Base-by-base conservation (phyloP, 306 rosid genomes). In the Cucurbita maxima region DNA sequence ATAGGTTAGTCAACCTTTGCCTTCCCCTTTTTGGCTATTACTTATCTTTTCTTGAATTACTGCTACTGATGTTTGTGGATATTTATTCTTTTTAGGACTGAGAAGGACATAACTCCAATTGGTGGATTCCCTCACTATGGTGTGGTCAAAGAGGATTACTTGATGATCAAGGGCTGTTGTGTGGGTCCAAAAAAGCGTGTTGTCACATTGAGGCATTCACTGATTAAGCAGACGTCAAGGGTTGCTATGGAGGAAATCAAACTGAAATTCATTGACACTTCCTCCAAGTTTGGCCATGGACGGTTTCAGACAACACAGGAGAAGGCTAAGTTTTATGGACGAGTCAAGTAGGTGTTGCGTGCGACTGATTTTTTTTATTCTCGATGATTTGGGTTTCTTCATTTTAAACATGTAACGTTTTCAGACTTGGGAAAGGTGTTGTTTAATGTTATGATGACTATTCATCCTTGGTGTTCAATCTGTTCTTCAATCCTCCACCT, bases 71-170 rank as follows among this genome's bases (percentile, higher is more conserved):
- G 48, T 16, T 76, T 58, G 53, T 7, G 54, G 43, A 22, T 71
- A 34, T 11, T 13, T 61, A 11, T 71, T 30, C 34, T 2, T 30
- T 2, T 18, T 78, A 90, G 97, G 84, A 91, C 97, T 0, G 92
- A 88, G 84, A 91, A 88, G 81, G 89, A 88, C 44, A 79, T 91
- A 22, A 88, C 96, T 5, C 97, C 97, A 0, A 87, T 87, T 83
- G 97, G 96, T 38, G 97, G 97, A 8, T 91, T 91, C 76, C 90
- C 92, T 45, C 97, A 91, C 37, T 88, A 91, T 53, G 96, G 92
- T 58, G 70, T 82, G 25, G 90, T 88, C 22, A 87, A 84, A 63
- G 83, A 88, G 75, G 92, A 90, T 60, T 88, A 78, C 58, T 74
- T 91, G 57, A 58, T 91, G 84, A 75, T 91, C 0, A 91, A 78